Evolutionary conservation across 805 yeast species (phyloP), one percentile per base, ranked within the genome.

Genomic region (Metschnikowia vanudenii): DNA sequence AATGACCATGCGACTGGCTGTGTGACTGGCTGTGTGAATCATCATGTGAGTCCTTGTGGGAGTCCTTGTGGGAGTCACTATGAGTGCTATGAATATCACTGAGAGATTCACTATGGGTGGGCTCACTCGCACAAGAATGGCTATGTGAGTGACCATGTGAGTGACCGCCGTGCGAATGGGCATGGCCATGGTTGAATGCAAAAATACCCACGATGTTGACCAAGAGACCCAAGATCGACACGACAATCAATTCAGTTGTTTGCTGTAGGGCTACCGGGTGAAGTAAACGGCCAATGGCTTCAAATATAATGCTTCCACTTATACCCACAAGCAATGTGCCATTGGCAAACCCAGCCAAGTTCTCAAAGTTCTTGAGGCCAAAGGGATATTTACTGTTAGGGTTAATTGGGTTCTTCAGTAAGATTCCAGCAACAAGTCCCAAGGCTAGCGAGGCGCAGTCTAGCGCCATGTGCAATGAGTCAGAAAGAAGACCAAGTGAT

Each of bases 391-490:
- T 75, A n/a, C 83, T 76, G 48, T 79, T 79, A 4, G 87, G 77
- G 41, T 72, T 63, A 38, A 69, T 60, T 46, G 53, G 75, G 54
- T 52, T 69, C 53, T 60, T 73, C 47, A 73, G 67, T 16, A 68
- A 67, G 12, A 80, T 76, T 18, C 95, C 88, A 0, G 99, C 99
- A 20, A 92, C 74, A 2, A 94, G 71, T 0, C 99, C 99, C 26
- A 94, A 78, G 2, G 94, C 81, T 45, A 94, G 71, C 0, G 98
- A 95, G 0, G 89, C 78, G 63, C 99, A 94, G 65, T 94, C 99
- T 46, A 94, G 73, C 2, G 96, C 86, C 99, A 94, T 94, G 65
- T 94, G 99, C 43, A 94, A 74, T 1, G 97, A 89, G 61, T 94
- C 99, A 16, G 97, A 89, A 43, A 94, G 65, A 19, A 94, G 72